Conservation (phyloP, 83 land plant genomes). For the Picea mariana region DNA sequence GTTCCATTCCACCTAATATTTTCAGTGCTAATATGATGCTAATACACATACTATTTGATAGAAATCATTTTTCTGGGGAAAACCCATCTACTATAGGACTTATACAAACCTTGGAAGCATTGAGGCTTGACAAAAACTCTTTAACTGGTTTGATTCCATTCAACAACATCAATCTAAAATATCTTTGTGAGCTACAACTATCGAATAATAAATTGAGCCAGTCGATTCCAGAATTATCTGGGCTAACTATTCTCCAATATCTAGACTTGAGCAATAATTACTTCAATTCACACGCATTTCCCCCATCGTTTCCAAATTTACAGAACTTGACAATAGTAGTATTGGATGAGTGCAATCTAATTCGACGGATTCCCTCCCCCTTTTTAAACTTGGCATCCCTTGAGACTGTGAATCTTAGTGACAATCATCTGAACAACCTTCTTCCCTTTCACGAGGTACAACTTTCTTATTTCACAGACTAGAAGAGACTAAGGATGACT, state of each 20-base stretch:
- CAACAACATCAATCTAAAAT: slow-evolving; percentile 55
- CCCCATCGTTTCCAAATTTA: too few species aligned
- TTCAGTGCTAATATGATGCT: too few species aligned
- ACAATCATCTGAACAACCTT: slow-evolving; percentile 51
- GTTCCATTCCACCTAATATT: too few species aligned
- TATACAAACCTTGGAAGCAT: too few species aligned
- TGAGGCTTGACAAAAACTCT: slow-evolving; percentile 64
- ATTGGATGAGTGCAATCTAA: slow-evolving; percentile 1
- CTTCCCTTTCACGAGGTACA: too few species aligned
- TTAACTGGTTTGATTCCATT: slow-evolving; percentile 46
- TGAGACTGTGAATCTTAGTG: slow-evolving; percentile 31
- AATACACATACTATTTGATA: too few species aligned
- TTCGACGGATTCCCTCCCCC: neutral
- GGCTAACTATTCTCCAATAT: neutral
- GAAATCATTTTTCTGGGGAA: too few species aligned
- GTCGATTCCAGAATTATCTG: slow-evolving; percentile 8
- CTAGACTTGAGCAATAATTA: neutral
- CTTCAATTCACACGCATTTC: too few species aligned
- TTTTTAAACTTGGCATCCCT: neutral
- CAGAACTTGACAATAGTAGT: neutral
- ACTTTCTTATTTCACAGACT: too few species aligned
- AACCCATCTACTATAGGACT: too few species aligned
- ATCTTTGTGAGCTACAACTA: slow-evolving; percentile 51
- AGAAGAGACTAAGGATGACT: too few species aligned
- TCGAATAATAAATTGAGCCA: slow-evolving; percentile 10